Evolutionary conservation across 345 rosid species (phyloP).

Genomic region (Cardamine occulta): DNA sequence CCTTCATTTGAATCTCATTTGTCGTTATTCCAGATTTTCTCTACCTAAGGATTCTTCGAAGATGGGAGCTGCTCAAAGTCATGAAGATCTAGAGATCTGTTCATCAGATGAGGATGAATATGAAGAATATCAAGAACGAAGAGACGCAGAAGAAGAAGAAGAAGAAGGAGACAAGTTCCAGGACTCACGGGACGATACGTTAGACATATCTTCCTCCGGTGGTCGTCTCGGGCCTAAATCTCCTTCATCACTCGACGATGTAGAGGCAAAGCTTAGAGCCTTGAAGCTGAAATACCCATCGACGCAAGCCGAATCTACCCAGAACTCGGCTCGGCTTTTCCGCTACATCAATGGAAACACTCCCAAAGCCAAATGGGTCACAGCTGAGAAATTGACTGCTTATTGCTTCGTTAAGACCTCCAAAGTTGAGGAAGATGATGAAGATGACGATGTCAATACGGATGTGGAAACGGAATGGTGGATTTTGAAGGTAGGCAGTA

Average conservation of each 20-base stretch:
- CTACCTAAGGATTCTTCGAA: not conserved
- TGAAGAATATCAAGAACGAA: constrained; percentile 49
- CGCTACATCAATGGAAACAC: constrained; percentile 74
- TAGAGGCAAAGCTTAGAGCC: constrained; percentile 64
- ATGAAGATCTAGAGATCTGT: constrained; percentile 65
- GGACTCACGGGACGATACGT: constrained; percentile 59
- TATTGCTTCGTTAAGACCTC: constrained; percentile 63
- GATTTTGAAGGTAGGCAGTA: constrained; percentile 67
- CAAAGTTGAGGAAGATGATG: constrained; percentile 46
- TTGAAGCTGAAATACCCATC: constrained; percentile 71
- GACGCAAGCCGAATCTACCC: constrained; percentile 41
- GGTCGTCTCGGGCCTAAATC: constrained; percentile 44
- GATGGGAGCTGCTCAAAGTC: constrained; percentile 80
- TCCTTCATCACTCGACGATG: constrained; percentile 66
- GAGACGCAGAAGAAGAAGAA: constrained; percentile 49
- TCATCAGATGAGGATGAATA: constrained; percentile 63
- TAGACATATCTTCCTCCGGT: constrained; percentile 49
- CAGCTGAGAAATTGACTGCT: constrained; percentile 62
- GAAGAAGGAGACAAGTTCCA: constrained; percentile 50
- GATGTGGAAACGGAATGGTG: constrained; percentile 57
- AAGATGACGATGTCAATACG: constrained; percentile 47
- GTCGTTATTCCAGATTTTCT: not conserved
- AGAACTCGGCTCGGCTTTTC: constrained; percentile 64
- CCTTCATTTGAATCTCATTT: no score
- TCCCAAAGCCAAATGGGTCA: constrained; percentile 81